Evolutionary conservation across 768 basidiomycete genomes (phyloP).

Genomic region (Crepidotus variabilis): DNA sequence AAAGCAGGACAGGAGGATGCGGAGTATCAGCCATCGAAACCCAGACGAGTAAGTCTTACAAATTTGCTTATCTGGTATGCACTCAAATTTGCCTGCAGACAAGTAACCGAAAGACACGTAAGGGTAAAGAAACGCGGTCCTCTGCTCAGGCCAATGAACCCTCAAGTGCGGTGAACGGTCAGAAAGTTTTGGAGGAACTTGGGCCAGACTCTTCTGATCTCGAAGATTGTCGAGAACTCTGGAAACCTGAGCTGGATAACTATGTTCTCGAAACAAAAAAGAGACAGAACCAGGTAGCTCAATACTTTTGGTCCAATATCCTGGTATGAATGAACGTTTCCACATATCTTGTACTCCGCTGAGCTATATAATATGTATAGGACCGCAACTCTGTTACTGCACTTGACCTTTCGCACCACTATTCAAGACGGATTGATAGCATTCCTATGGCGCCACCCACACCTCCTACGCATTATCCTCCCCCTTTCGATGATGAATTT

Average conservation of each 20-base stretch:
- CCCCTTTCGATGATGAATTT: slow-evolving; percentile 26
- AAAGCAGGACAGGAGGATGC: slow-evolving; percentile 20
- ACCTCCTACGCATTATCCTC: slow-evolving; percentile 21
- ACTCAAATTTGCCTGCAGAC: slow-evolving; percentile 10
- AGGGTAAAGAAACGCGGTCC: slow-evolving; percentile 26
- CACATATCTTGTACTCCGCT: not conserved
- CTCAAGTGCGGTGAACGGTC: slow-evolving; percentile 25
- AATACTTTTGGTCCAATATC: slow-evolving; percentile 67
- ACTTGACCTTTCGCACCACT: slow-evolving; percentile 53
- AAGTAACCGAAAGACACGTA: slow-evolving; percentile 22
- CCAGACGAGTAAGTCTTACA: slow-evolving; percentile 16
- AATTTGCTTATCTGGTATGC: slow-evolving; percentile 1
- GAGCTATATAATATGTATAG: slow-evolving; percentile 33
- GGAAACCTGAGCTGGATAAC: slow-evolving; percentile 64
- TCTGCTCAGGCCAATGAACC: slow-evolving; percentile 23
- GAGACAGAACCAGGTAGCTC: slow-evolving; percentile 67
- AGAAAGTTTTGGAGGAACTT: slow-evolving; percentile 36
- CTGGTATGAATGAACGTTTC: slow-evolving; percentile 38
- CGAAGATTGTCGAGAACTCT: slow-evolving; percentile 77
- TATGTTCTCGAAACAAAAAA: slow-evolving; percentile 72
- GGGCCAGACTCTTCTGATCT: slow-evolving; percentile 68
- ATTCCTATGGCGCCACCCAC: slow-evolving; percentile 36
- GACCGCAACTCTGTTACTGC: slow-evolving; percentile 68
- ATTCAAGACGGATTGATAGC: slow-evolving; percentile 45
- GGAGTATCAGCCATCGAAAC: slow-evolving; percentile 21